Base-by-base conservation (phyloP, 805 yeast genomes). In the Metschnikowia continentalis region DNA sequence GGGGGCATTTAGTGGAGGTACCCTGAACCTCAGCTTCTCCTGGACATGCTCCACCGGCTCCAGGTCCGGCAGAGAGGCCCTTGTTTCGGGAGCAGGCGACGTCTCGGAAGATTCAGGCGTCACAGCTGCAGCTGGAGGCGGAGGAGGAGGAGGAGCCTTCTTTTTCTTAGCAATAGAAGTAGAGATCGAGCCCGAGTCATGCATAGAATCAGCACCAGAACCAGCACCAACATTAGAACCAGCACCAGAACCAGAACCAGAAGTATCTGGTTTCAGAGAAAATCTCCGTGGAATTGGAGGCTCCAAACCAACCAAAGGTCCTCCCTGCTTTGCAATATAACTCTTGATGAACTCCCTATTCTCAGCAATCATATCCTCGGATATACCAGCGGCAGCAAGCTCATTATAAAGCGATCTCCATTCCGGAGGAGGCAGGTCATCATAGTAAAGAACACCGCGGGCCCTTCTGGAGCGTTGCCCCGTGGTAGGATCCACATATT, bases 281-380 rank as follows among this genome's bases (percentile, higher is more conserved):
- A 49, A 53, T 19, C 58, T 48, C 56, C 92, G 75, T 3, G 94
- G 95, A 47, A 88, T 72, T 14, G 96, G 96, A 5, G 95, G 95
- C 62, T 88, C 95, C 23, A 86, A 69, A 1, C 95, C 95, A 30
- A 86, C 86, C 67, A 92, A 71, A 32, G 94, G 85, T 20, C 91
- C 87, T 49, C 94, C 89, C 64, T 82, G 84, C 60, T 84, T 74
- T 3, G 81, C 71, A 52, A 89, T 86, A 62, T 86, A 89, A 48
- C 83, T 84, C 65, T 87, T 89, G 62, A 89, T 87, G 64, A 88
- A 88, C 53, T 86, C 88, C 52, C 90, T 75, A 63, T 89, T 88
- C 48, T 87, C 92, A 0, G 91, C 94, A 64, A 89, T 88, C 91
- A 87, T 85, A 57, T 88, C 96, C 61, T 89, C 95, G 0, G 88